phyloP scores from a whole-genome alignment of 1,284 basidiomycete species.

The Cryptococcus sp. region DNA sequence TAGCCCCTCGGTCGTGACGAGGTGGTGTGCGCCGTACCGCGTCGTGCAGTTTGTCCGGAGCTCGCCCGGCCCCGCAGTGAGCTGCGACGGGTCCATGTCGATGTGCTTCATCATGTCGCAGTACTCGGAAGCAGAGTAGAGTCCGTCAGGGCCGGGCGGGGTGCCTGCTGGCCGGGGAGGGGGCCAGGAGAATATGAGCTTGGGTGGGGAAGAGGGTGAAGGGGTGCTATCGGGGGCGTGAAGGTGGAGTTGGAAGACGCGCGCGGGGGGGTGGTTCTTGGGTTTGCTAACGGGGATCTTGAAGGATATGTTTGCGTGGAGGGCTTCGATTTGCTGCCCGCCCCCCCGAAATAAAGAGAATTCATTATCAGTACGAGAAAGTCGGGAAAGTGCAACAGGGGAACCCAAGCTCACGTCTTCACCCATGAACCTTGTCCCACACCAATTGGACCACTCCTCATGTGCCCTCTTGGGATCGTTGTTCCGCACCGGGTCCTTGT shows the following conservation, averaged over 20 bases:
- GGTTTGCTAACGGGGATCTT: constrained; percentile 23
- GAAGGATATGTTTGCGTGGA: constrained; percentile 30
- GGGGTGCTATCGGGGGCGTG: constrained; percentile 18
- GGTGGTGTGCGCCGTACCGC: constrained; percentile 79
- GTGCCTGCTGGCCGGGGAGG: constrained; percentile 50
- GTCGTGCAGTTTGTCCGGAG: constrained; percentile 90
- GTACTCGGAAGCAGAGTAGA: constrained; percentile 75
- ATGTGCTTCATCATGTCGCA: constrained; percentile 76
- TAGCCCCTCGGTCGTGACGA: constrained; percentile 58
- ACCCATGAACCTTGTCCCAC: constrained; percentile 63
- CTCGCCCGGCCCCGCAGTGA: constrained; percentile 53
- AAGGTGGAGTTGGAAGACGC: constrained; percentile 49
- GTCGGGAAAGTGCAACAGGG: not conserved
- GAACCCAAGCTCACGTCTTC: constrained; percentile 44
- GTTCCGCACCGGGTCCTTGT: constrained; percentile 61
- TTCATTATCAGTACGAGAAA: too few relatives aligned
- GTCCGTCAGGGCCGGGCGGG: constrained; percentile 53
- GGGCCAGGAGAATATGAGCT: constrained; percentile 81
- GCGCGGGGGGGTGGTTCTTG: constrained; percentile 36
- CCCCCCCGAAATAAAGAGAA: too few relatives aligned
- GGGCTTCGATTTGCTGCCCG: constrained; percentile 33
- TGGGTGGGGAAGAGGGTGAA: constrained; percentile 22
- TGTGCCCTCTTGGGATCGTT: constrained; percentile 69
- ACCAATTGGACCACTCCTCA: constrained; percentile 90
- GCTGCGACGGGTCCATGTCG: constrained; percentile 59